Evolutionary conservation across 2,329 filamentous ascomycete species (phyloP).

Genomic region (Chlorencoelia australis): DNA sequence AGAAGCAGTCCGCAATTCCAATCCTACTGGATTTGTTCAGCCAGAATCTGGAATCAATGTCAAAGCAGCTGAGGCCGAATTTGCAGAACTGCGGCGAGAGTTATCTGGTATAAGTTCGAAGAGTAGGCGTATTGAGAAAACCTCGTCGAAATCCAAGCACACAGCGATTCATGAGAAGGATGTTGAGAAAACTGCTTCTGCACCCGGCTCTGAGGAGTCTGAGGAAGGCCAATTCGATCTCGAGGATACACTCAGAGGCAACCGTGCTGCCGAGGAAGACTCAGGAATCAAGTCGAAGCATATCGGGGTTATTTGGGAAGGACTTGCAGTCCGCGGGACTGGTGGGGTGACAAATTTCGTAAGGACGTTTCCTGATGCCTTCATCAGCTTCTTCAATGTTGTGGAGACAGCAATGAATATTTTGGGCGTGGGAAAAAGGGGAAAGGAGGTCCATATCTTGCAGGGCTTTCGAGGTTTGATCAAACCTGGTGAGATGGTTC

Average conservation of each 20-base stretch:
- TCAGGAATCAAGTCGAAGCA: slow-evolving; percentile 75
- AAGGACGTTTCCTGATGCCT: slow-evolving; percentile 65
- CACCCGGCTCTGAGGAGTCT: slow-evolving; percentile 28
- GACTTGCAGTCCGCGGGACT: slow-evolving; percentile 64
- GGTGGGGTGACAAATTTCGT: slow-evolving; percentile 63
- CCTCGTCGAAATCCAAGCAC: slow-evolving; percentile 30
- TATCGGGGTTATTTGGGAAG: slow-evolving; percentile 71
- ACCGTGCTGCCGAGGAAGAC: slow-evolving; percentile 58
- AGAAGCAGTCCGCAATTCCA: slow-evolving; percentile 26
- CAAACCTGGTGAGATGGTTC: slow-evolving; percentile 73
- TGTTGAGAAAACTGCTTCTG: slow-evolving; percentile 44
- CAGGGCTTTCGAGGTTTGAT: slow-evolving; percentile 61
- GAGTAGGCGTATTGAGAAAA: slow-evolving; percentile 40
- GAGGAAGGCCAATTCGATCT: slow-evolving; percentile 58
- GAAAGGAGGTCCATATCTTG: slow-evolving; percentile 62
- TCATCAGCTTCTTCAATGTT: slow-evolving; percentile 64
- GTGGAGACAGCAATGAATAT: slow-evolving; percentile 53
- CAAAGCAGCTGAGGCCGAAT: slow-evolving; percentile 58
- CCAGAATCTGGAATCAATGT: slow-evolving; percentile 41
- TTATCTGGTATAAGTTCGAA: slow-evolving; percentile 46
- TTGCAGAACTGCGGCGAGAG: slow-evolving; percentile 54
- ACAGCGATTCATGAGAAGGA: slow-evolving; percentile 32
- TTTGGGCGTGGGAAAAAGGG: slow-evolving; percentile 57
- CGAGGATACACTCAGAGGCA: slow-evolving; percentile 62
- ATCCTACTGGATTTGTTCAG: slow-evolving; percentile 38